phyloP scores from a whole-genome alignment of 2,329 filamentous ascomycete genomes.

The Nothophoma quercina region DNA sequence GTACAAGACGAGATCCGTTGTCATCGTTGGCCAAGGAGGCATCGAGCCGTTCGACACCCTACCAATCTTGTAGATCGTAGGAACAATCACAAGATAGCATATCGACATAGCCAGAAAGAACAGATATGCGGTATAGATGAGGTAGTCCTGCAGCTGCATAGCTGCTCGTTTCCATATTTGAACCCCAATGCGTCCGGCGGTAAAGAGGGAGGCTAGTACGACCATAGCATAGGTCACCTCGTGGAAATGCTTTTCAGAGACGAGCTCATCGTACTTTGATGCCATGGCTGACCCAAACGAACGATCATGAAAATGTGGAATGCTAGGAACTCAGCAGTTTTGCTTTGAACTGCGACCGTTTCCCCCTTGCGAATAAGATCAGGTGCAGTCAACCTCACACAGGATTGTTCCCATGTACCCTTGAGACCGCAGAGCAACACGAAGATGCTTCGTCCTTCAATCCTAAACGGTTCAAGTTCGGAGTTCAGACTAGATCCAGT shows the following conservation, averaged over 20 bases:
- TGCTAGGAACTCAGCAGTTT: too few relatives aligned
- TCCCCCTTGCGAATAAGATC: too few relatives aligned
- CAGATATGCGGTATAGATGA: conserved; percentile 37
- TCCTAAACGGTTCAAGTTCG: neutral
- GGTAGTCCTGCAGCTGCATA: conserved; percentile 20
- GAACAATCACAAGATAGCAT: conserved; percentile 48
- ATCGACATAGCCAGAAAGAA: conserved; percentile 37
- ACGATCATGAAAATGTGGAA: too few relatives aligned
- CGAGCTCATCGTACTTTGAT: conserved; percentile 4
- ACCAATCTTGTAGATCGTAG: conserved; percentile 43
- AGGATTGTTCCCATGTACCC: too few relatives aligned
- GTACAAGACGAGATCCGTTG: conserved; percentile 40
- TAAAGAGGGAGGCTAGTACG: conserved; percentile 26
- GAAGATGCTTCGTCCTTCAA: neutral
- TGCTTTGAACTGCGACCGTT: too few relatives aligned
- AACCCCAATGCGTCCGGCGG: conserved; percentile 19
- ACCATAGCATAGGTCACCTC: conserved; percentile 24
- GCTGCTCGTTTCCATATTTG: conserved; percentile 21
- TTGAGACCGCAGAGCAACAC: neutral
- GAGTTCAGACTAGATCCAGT: neutral
- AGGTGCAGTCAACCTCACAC: too few relatives aligned
- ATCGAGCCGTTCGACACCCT: conserved; percentile 31
- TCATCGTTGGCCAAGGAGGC: conserved; percentile 37
- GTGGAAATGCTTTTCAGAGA: conserved; percentile 4
- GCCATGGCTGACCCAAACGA: neutral